These are phyloP conservation scores for Colletotrichum tofieldiae DNA, from an alignment of 2,329 filamentous ascomycete genomes.

Conservation along the genomic window DNA sequence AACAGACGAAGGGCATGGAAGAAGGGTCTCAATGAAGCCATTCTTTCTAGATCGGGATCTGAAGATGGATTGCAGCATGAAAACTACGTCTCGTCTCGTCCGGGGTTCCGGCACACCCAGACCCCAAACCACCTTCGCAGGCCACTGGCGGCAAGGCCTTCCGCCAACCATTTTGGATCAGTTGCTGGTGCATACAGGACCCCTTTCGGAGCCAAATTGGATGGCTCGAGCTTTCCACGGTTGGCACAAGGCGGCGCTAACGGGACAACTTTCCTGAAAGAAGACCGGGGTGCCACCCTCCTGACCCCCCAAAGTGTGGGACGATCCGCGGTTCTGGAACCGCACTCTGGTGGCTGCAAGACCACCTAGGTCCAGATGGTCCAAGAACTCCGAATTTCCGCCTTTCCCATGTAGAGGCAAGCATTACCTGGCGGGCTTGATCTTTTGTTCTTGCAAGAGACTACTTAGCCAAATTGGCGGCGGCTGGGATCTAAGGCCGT, in stretches of 20 bases:
- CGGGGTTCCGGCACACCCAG: constrained; percentile 2
- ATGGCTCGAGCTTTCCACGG: neutral
- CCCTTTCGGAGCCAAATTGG: neutral
- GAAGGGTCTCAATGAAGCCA: too few relatives aligned
- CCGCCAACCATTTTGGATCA: constrained; percentile 18
- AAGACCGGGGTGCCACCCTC: constrained; percentile 31
- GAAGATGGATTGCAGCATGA: neutral
- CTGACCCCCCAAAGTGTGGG: constrained; percentile 19
- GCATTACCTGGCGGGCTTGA: neutral
- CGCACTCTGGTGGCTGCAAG: neutral
- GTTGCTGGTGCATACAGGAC: neutral
- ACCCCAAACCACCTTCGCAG: neutral
- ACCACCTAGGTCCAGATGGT: neutral
- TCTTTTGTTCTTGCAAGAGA: neutral
- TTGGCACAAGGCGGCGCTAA: constrained; percentile 13
- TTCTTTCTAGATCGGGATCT: neutral
- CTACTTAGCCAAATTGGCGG: neutral
- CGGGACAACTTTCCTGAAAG: constrained; percentile 34
- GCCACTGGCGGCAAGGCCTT: constrained; percentile 19
- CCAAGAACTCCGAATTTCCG: neutral
- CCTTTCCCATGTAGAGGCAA: neutral
- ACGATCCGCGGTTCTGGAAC: constrained; percentile 33
- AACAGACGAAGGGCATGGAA: neutral
- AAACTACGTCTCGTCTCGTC: neutral
- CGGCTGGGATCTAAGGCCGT: neutral